Percentiles rank a stretch among this genome's conserved stretches.
Conservation (phyloP, 208 protist genomes). For the Spironucleus salmonicida region DNA sequence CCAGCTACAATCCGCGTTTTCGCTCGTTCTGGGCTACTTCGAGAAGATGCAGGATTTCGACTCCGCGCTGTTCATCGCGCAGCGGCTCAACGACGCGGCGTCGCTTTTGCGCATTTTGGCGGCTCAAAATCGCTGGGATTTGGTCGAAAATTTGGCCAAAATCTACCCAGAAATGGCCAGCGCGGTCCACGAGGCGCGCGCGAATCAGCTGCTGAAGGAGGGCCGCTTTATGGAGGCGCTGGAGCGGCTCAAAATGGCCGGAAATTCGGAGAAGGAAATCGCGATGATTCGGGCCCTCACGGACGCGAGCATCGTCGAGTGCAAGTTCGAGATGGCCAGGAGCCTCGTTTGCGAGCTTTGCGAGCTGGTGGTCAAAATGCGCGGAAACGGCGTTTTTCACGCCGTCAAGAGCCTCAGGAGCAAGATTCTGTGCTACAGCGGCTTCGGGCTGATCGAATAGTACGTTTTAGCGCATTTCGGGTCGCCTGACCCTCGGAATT, state of each 20-base stretch:
- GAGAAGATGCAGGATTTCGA: background rate
- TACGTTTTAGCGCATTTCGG: background rate
- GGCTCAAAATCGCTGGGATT: background rate
- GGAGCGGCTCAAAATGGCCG: background rate
- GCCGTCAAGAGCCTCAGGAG: background rate
- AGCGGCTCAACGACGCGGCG: background rate
- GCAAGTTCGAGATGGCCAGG: constrained; percentile 18
- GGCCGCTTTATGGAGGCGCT: constrained; percentile 13
- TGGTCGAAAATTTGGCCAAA: background rate
- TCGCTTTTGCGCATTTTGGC: background rate
- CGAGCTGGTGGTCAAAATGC: background rate
- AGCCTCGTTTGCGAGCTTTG: background rate
- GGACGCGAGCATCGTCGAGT: background rate
- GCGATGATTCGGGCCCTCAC: background rate
- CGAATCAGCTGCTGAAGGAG: background rate
- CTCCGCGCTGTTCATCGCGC: constrained; percentile 1
- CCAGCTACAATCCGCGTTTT: background rate
- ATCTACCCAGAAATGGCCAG: background rate
- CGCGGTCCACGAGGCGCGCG: background rate
- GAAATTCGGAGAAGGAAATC: background rate
- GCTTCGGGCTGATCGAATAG: background rate
- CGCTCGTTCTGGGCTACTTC: background rate
- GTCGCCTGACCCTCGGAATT: background rate
- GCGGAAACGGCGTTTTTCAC: background rate
- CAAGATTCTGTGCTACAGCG: background rate